phyloP scores from a whole-genome alignment of 225 moss, liverwort and hornwort species.

The Pseudoscleropodium purum region DNA sequence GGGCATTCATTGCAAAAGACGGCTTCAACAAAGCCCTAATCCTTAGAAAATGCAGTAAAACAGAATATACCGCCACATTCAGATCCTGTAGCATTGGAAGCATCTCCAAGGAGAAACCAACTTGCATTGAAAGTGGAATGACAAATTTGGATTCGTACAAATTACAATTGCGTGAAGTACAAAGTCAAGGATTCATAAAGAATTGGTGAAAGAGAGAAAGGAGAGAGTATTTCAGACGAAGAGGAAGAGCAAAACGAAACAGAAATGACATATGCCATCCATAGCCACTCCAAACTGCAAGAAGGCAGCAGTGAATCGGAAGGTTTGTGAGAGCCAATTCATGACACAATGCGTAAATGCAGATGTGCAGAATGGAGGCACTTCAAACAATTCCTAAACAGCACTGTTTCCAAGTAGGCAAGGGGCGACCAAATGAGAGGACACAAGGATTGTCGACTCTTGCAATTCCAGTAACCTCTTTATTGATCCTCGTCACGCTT shows the following conservation, averaged over 20 bases:
- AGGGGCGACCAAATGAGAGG: slow-evolving; percentile 4
- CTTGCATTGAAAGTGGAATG: not conserved
- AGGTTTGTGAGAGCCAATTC: slow-evolving; percentile 1
- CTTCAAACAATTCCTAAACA: slow-evolving; percentile 8
- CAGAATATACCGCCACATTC: not conserved
- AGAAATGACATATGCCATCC: not conserved
- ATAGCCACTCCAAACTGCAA: slow-evolving; percentile 6
- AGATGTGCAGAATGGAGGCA: slow-evolving; percentile 12
- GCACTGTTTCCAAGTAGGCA: slow-evolving; percentile 16
- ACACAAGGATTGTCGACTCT: slow-evolving; percentile 13
- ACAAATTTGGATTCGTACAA: not conserved
- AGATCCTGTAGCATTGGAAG: not conserved
- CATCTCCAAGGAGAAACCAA: not conserved
- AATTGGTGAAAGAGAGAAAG: not conserved
- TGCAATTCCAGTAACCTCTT: slow-evolving; percentile 46
- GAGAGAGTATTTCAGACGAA: not conserved
- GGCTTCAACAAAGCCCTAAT: not conserved
- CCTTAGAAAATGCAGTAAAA: not conserved
- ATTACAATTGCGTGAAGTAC: not conserved
- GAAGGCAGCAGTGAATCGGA: not conserved
- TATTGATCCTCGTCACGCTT: slow-evolving; percentile 36
- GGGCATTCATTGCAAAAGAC: not conserved
- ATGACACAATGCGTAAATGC: slow-evolving; percentile 1
- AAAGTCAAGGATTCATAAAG: not conserved
- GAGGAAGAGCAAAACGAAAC: not conserved